Evolutionary conservation across 2,329 filamentous ascomycete species (phyloP), one percentile per base, ranked within the genome.

Genomic region (Talaromyces sp.): DNA sequence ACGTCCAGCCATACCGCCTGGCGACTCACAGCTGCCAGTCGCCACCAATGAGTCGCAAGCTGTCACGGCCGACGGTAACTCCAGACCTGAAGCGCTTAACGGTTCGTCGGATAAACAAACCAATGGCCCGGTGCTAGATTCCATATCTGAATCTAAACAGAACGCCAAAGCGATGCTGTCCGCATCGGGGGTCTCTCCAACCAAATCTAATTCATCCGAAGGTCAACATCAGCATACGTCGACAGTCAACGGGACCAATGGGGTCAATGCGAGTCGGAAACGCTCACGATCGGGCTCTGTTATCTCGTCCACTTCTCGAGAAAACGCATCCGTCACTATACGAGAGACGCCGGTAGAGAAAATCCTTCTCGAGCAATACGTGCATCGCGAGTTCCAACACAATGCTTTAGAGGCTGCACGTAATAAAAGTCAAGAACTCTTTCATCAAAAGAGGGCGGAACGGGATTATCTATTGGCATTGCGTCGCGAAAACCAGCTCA

Each of bases 391-490:
- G 66, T 77, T 85, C 45, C 67, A 83, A 3, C 80, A 86, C 66
- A 79, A 80, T 25, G 81, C 84, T 33, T 74, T 85, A 60, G 69
- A 74, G 37, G 76, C 77, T 8, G 75, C 75, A 55, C 78, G 82
- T 45, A 78, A 81, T 54, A 78, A 80, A 36, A 80, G 79, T 55
- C 81, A 83, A 62, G 78, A 81, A 52, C 74, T 86, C 57, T 81
- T 86, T 63, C 80, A 81, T 63, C 79, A 84, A 64, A 88, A 86
- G 75, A 83, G 83, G 63, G 79, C 83, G 52, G 87, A 88, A 73
- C 81, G 85, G 60, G 82, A 87, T 60, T 86, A 90, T 69, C 91
- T 93, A 78, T 80, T 84, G 59, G 74, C 80, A 51, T 70, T 90
- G 64, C 75, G 88, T 80, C 73, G 84, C 80, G 76, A 82, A 53